These are phyloP conservation scores for Peronospora belbahrii DNA, from an alignment of 352 stramenopile genomes.

Conservation along the genomic window DNA sequence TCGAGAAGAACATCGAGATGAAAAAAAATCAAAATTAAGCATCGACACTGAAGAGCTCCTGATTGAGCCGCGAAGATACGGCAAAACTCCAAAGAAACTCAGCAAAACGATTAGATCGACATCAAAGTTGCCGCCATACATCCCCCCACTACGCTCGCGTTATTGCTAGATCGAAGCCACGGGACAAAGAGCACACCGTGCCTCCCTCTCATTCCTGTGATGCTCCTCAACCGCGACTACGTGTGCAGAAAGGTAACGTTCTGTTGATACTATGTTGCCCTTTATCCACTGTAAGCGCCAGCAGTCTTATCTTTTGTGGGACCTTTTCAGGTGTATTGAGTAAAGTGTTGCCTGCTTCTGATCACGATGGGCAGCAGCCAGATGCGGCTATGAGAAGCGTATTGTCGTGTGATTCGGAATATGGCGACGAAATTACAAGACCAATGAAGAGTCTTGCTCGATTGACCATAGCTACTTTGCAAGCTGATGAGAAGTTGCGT, in stretches of 20 bases:
- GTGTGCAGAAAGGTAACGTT: constrained; percentile 1
- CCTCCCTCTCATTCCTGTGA: neutral
- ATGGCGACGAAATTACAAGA: neutral
- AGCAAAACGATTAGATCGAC: constrained; percentile 7
- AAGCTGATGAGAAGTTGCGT: constrained; percentile 10
- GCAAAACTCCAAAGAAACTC: constrained; percentile 18
- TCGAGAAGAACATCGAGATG: neutral
- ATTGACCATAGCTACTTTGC: constrained; percentile 12
- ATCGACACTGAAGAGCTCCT: neutral
- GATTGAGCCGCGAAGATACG: constrained; percentile 12
- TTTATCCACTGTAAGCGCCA: neutral
- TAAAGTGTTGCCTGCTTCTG: neutral
- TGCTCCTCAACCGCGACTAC: neutral
- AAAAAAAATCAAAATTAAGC: neutral
- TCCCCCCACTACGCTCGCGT: constrained; percentile 2
- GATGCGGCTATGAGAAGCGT: neutral
- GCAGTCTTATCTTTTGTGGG: neutral
- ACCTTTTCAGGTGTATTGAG: neutral
- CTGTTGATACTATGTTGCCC: neutral
- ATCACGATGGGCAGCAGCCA: neutral
- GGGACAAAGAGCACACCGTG: neutral
- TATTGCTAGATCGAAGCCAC: neutral
- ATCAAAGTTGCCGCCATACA: constrained; percentile 8
- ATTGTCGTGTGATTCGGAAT: neutral
- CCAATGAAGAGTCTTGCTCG: constrained; percentile 10